Evolutionary conservation across 139 green algal genomes (phyloP).

Genomic region (Mychonastes homosphaera): DNA sequence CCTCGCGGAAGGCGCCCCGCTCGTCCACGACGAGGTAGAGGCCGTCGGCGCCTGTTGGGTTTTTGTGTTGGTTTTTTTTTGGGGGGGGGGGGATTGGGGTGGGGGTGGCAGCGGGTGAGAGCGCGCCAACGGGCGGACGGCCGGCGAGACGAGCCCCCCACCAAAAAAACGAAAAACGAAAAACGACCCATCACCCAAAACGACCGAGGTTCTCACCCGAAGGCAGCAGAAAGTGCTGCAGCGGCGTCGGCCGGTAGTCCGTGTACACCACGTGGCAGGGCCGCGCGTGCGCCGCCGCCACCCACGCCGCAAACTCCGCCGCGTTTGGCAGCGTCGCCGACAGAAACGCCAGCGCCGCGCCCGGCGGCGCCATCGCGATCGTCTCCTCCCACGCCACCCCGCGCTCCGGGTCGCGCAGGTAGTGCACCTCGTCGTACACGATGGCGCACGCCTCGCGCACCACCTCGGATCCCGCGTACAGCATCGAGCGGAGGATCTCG

Average conservation of each 20-base stretch:
- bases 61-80: no score
- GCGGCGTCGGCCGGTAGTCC: constrained; percentile 82
- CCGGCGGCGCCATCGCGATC: constrained; percentile 83
- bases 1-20: constrained; percentile 39
- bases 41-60: constrained; percentile 40
- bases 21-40: constrained; percentile 66
- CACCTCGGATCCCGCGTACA: constrained; percentile 74
- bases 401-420: constrained; percentile 88
- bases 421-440: constrained; percentile 97
- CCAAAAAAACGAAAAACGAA: no score
- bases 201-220: constrained; percentile 51
- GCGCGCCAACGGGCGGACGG: constrained; percentile 34
- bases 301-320: constrained; percentile 88
- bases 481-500: constrained; percentile 88
- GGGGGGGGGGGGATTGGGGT: not conserved
- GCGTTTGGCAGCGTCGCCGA: constrained; percentile 94
- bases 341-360: constrained; percentile 69
- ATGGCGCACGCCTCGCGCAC: constrained; percentile 81
- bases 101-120: constrained; percentile 47
- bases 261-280: constrained; percentile 95
- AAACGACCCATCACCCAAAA: no score
- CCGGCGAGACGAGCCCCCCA: no score
- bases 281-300: constrained; percentile 62
- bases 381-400: constrained; percentile 98
- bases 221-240: constrained; percentile 85